These are phyloP conservation scores for Colletotrichum spaethianum DNA, from an alignment of 2,329 filamentous ascomycete species.

Conservation along the genomic window DNA sequence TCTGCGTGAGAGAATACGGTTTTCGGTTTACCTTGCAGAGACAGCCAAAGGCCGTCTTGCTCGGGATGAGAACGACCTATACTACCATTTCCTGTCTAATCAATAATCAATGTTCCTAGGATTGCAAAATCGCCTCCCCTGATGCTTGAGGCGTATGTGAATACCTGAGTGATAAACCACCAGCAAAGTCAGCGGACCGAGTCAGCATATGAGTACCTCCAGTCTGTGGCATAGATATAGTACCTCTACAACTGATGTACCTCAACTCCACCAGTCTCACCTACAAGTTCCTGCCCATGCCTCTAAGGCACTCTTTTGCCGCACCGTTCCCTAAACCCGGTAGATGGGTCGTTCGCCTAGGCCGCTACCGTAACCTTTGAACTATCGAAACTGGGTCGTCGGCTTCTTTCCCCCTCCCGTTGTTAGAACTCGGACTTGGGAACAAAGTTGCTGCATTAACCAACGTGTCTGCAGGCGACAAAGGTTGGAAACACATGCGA, in stretches of 20 bases:
- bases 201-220: neutral
- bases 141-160: neutral
- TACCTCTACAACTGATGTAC: neutral
- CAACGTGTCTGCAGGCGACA: conserved; percentile 18
- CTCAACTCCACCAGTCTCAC: conserved; percentile 26
- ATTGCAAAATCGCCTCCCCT: neutral
- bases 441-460: conserved; percentile 18
- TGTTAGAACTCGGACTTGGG: neutral
- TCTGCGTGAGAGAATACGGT: neutral
- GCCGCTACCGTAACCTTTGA: conserved; percentile 16
- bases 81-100: neutral
- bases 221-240: neutral
- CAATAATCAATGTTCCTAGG: neutral
- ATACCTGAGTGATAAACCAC: conserved; percentile 8
- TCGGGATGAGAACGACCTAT: neutral
- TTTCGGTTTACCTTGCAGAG: neutral
- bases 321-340: conserved; percentile 28
- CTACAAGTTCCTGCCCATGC: conserved; percentile 3
- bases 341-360: conserved; percentile 15
- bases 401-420: conserved; percentile 6
- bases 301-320: conserved; percentile 1
- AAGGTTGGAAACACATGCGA: conserved; percentile 10
- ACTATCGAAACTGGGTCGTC: neutral
- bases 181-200: neutral
- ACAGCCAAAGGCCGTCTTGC: neutral